Conservation (phyloP, 2,329 filamentous ascomycete species). For the Pseudocercospora vitis region DNA sequence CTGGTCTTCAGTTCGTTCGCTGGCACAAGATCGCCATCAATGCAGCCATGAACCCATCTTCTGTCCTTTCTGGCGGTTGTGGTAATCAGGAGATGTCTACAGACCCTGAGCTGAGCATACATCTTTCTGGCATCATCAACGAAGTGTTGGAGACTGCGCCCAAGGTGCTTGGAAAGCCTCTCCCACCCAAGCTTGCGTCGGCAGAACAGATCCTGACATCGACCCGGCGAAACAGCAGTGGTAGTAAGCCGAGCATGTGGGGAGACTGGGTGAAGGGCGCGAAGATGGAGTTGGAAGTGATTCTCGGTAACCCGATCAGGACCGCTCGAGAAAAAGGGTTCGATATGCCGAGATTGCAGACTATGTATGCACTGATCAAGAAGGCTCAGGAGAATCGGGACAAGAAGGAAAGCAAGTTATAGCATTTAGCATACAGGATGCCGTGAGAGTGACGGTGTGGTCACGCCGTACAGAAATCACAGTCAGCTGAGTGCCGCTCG, state of each 20-base stretch:
- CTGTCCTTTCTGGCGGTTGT: slow-evolving; percentile 64
- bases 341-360: slow-evolving; percentile 67
- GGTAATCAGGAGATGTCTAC: slow-evolving; percentile 66
- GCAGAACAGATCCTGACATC: slow-evolving; percentile 64
- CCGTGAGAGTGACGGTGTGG: neutral
- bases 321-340: slow-evolving; percentile 63
- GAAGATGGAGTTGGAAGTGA: slow-evolving; percentile 70
- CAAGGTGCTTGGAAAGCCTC: slow-evolving; percentile 60
- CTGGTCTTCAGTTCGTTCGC: slow-evolving; percentile 66
- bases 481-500: no score
- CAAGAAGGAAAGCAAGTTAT: slow-evolving; percentile 32
- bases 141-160: slow-evolving; percentile 67
- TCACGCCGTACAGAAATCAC: neutral
- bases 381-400: slow-evolving; percentile 61
- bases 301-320: slow-evolving; percentile 68
- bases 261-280: slow-evolving; percentile 67
- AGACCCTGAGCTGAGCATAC: slow-evolving; percentile 62
- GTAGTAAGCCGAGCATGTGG: slow-evolving; percentile 64
- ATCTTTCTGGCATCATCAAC: slow-evolving; percentile 66
- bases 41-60: slow-evolving; percentile 71
- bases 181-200: slow-evolving; percentile 61
- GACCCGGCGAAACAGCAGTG: slow-evolving; percentile 61
- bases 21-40: slow-evolving; percentile 81
- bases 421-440: neutral
- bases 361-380: slow-evolving; percentile 63